phyloP scores from a whole-genome alignment of 768 basidiomycete genomes.

The Clitopilus passeckerianus region DNA sequence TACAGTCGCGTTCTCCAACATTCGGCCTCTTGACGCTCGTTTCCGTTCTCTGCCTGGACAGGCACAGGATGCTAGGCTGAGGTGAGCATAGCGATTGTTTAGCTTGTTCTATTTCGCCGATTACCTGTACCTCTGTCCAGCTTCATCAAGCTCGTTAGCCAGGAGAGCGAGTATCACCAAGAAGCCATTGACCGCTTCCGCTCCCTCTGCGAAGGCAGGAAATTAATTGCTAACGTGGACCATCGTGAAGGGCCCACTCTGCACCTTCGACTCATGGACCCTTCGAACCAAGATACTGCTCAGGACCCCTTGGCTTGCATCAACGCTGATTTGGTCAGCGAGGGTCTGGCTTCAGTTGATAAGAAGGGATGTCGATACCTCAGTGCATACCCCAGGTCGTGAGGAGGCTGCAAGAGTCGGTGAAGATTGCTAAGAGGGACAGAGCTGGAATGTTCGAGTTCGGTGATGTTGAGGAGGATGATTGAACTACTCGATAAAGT shows the following conservation, averaged over 20 bases:
- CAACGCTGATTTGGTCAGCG: conserved; percentile 85
- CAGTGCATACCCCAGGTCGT: conserved; percentile 63
- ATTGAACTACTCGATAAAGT: conserved; percentile 23
- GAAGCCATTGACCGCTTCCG: conserved; percentile 90
- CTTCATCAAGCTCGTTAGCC: conserved; percentile 79
- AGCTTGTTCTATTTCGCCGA: not conserved
- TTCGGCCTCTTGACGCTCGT: conserved; percentile 84
- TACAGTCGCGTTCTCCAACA: conserved; percentile 72
- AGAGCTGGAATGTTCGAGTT: conserved; percentile 86
- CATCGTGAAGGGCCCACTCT: conserved; percentile 71
- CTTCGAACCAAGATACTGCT: conserved; percentile 62
- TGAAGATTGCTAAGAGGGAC: conserved; percentile 64
- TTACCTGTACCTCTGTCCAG: conserved; percentile 28
- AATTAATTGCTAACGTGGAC: conserved; percentile 95
- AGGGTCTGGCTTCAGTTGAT: conserved; percentile 82
- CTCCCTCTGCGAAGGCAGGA: conserved; percentile 82
- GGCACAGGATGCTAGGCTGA: conserved; percentile 90
- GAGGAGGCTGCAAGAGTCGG: conserved; percentile 58
- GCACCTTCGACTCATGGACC: conserved; percentile 92
- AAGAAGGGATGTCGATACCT: conserved; percentile 73
- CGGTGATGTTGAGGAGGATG: conserved; percentile 87
- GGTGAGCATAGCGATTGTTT: conserved; percentile 36
- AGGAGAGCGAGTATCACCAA: conserved; percentile 79
- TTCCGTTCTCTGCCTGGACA: conserved; percentile 91
- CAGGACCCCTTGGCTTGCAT: conserved; percentile 72